phyloP scores from a whole-genome alignment of 2,329 filamentous ascomycete genomes.

The Fusarium subtropicale region DNA sequence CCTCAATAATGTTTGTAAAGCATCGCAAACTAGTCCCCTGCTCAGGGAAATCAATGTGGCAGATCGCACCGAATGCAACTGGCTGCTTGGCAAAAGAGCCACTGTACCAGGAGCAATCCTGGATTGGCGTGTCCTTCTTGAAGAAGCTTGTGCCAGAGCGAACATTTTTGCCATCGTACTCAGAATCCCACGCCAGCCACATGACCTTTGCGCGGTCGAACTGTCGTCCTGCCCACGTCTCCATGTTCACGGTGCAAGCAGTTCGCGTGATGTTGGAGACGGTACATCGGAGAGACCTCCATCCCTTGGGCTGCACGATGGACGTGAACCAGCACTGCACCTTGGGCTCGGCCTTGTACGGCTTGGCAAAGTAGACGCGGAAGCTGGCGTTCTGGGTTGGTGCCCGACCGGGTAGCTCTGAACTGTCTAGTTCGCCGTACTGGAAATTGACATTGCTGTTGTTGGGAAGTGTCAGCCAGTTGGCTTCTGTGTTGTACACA shows the following conservation, averaged over 20 bases:
- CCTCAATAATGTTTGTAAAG: background rate
- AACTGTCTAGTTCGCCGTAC: background rate
- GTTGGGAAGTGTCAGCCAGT: background rate
- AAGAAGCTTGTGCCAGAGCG: background rate
- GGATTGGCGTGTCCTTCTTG: background rate
- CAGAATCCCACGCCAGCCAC: constrained; percentile 6
- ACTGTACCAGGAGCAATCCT: background rate
- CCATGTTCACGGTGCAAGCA: background rate
- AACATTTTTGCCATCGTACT: constrained; percentile 1
- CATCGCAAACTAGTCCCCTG: background rate
- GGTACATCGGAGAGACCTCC: background rate
- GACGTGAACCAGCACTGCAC: background rate
- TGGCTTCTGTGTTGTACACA: background rate
- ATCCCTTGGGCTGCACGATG: background rate
- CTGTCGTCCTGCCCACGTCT: background rate
- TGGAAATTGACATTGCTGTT: background rate
- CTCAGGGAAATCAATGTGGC: constrained; percentile 1
- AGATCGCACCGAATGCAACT: background rate
- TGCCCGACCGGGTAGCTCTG: background rate
- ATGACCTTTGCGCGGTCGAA: constrained; percentile 3
- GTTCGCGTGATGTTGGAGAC: background rate
- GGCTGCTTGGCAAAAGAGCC: constrained; percentile 2
- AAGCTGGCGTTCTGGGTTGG: background rate
- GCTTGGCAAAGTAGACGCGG: background rate
- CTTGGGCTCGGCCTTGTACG: background rate